Evolutionary conservation across 164 flowering plant genomes (phyloP).

Genomic region (Aristolochia fimbriata): DNA sequence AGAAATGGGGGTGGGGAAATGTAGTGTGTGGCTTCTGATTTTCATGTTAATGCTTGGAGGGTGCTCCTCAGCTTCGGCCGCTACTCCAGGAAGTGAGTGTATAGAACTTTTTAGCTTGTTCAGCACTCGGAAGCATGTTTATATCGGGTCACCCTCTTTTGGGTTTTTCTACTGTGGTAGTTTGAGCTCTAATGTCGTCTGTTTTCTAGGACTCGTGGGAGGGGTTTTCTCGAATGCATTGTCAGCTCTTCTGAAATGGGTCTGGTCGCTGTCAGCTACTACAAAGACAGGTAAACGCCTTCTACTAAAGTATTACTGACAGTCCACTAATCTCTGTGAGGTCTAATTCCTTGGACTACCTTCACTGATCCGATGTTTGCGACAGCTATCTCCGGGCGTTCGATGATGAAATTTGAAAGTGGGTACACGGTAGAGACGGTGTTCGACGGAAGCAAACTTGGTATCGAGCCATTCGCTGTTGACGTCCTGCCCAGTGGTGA

Average conservation of each 20-base stretch:
- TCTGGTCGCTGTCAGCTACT: conserved; percentile 60
- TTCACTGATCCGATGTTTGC: conserved; percentile 10
- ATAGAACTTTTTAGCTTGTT: background rate
- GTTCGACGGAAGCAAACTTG: conserved; percentile 96
- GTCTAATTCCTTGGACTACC: conserved; percentile 5
- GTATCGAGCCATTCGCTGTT: conserved; percentile 78
- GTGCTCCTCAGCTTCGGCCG: conserved; percentile 38
- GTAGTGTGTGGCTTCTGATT: conserved; percentile 25
- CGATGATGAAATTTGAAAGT: conserved; percentile 89
- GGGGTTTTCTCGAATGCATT: conserved; percentile 64
- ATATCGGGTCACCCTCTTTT: background rate
- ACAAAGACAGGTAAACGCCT: conserved; percentile 53
- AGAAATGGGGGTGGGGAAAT: conserved; percentile 30
- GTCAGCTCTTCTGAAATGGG: conserved; percentile 60
- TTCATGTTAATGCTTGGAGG: conserved; percentile 34
- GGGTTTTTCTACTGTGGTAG: background rate
- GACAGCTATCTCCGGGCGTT: conserved; percentile 60
- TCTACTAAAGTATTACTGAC: background rate
- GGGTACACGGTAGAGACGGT: conserved; percentile 93
- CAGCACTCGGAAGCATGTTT: background rate
- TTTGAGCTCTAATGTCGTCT: background rate
- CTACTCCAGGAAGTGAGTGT: conserved; percentile 67
- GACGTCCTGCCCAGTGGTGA: conserved; percentile 74
- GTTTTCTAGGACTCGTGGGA: conserved; percentile 58
- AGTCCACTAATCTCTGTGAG: background rate